Percentiles rank a stretch among this genome's conserved stretches.
phyloP scores from a whole-genome alignment of 2,329 filamentous ascomycete genomes.

The Aureobasidium vineae region DNA sequence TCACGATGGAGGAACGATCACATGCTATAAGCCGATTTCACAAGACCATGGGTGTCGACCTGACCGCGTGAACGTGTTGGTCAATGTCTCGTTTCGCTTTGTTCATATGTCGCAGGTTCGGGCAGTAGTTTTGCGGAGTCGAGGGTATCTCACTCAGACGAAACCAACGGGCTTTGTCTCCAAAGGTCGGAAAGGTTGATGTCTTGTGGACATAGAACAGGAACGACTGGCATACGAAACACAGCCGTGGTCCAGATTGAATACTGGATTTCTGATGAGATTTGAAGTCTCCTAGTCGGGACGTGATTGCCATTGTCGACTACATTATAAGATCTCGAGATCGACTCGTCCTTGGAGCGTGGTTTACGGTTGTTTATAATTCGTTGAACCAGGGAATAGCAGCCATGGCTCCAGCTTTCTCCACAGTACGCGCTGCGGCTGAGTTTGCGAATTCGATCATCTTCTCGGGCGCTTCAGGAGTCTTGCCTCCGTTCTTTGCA shows the following conservation, averaged over 20 bases:
- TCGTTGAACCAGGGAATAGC: constrained; percentile 66
- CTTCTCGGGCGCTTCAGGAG: constrained; percentile 51
- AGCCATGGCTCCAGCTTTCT: constrained; percentile 63
- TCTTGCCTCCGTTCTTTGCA: constrained; percentile 52
- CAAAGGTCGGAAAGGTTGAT: not conserved
- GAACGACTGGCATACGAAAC: not conserved
- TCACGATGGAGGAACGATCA: not conserved
- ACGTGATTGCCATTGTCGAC: not conserved
- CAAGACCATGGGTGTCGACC: not conserved
- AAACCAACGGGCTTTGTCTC: not conserved
- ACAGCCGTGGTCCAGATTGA: too few relatives aligned
- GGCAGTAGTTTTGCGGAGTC: not conserved
- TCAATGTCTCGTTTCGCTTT: not conserved
- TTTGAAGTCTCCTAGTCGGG: not conserved
- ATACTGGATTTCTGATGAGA: too few relatives aligned
- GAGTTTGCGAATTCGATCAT: constrained; percentile 61
- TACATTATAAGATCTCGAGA: not conserved
- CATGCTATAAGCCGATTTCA: not conserved
- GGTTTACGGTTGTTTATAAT: not conserved
- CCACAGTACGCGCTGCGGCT: constrained; percentile 65
- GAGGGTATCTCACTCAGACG: not conserved
- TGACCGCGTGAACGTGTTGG: not conserved
- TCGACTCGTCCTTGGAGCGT: not conserved
- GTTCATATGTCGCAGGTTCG: not conserved
- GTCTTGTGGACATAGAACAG: not conserved